phyloP scores from a whole-genome alignment of 805 yeast species.

The Kregervanrija fluxuum region DNA sequence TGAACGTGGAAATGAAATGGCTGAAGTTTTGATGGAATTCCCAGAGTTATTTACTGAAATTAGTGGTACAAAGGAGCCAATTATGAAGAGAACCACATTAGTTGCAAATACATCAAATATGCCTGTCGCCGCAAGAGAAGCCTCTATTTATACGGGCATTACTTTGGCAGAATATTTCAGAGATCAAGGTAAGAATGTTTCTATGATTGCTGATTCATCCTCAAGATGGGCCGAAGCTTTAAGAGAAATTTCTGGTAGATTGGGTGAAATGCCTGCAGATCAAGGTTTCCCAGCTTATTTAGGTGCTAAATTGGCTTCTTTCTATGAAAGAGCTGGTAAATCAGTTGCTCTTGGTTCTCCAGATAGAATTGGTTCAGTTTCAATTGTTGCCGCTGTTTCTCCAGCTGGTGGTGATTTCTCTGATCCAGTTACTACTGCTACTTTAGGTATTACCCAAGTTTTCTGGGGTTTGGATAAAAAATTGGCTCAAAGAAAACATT shows the following conservation, averaged over 20 bases:
- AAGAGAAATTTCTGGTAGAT: slow-evolving; percentile 99
- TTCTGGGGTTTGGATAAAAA: slow-evolving; percentile 99
- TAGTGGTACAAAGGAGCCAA: slow-evolving; percentile 92
- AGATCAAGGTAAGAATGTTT: slow-evolving; percentile 98
- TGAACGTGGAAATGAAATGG: slow-evolving; percentile 99
- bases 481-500: slow-evolving; percentile 98
- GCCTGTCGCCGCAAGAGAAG: slow-evolving; percentile 99
- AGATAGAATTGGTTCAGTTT: slow-evolving; percentile 92
- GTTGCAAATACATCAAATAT: slow-evolving; percentile 98
- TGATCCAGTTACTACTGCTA: slow-evolving; percentile 97
- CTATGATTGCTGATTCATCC: slow-evolving; percentile 99
- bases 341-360: slow-evolving; percentile 95
- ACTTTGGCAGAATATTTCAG: slow-evolving; percentile 98
- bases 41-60: slow-evolving; percentile 93
- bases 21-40: slow-evolving; percentile 98
- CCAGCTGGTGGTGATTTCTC: slow-evolving; percentile 99
- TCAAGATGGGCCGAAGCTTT: slow-evolving; percentile 99
- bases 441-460: slow-evolving; percentile 99
- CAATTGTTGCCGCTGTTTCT: slow-evolving; percentile 99
- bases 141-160: slow-evolving; percentile 98
- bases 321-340: slow-evolving; percentile 99
- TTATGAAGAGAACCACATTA: slow-evolving; percentile 98
- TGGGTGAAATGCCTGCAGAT: slow-evolving; percentile 99
- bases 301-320: slow-evolving; percentile 97
- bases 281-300: slow-evolving; percentile 99